Conservation (phyloP, 768 basidiomycete species). For the Lactarius evosmus region DNA sequence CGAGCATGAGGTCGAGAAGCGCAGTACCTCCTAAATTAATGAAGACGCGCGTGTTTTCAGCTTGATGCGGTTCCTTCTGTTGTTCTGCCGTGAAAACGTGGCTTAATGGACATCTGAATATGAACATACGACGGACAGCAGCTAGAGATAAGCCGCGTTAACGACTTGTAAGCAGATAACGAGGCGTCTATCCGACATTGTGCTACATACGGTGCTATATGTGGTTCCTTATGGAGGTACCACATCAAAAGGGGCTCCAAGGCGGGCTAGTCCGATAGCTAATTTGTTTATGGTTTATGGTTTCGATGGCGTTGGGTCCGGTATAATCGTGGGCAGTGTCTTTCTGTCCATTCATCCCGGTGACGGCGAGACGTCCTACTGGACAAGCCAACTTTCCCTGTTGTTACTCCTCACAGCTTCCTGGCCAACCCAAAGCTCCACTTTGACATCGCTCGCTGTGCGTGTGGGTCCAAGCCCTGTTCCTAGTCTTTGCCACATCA, state of each 20-base stretch:
- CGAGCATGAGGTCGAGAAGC: slow-evolving; percentile 13
- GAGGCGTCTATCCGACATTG: neutral
- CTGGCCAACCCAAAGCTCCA: slow-evolving; percentile 15
- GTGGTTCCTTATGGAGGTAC: slow-evolving; percentile 5
- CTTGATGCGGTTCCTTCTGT: slow-evolving; percentile 5
- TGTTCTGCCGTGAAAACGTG: slow-evolving; percentile 14
- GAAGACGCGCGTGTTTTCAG: neutral
- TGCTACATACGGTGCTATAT: neutral
- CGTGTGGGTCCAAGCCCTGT: slow-evolving; percentile 1
- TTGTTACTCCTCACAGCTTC: neutral
- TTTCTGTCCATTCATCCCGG: neutral
- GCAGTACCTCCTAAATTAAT: neutral
- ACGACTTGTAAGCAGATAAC: slow-evolving; percentile 10
- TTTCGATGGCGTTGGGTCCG: neutral
- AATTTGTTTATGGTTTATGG: slow-evolving; percentile 3
- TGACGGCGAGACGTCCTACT: neutral
- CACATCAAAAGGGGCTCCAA: slow-evolving; percentile 6
- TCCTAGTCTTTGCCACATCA: slow-evolving; percentile 1
- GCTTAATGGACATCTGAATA: slow-evolving; percentile 5
- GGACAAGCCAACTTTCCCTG: neutral
- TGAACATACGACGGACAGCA: neutral
- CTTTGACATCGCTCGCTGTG: slow-evolving; percentile 9
- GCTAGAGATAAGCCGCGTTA: slow-evolving; percentile 9
- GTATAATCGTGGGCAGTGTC: neutral
- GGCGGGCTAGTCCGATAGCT: slow-evolving; percentile 14